Evolutionary conservation across 1,284 basidiomycete species (phyloP).

Genomic region (Pterula multifida): DNA sequence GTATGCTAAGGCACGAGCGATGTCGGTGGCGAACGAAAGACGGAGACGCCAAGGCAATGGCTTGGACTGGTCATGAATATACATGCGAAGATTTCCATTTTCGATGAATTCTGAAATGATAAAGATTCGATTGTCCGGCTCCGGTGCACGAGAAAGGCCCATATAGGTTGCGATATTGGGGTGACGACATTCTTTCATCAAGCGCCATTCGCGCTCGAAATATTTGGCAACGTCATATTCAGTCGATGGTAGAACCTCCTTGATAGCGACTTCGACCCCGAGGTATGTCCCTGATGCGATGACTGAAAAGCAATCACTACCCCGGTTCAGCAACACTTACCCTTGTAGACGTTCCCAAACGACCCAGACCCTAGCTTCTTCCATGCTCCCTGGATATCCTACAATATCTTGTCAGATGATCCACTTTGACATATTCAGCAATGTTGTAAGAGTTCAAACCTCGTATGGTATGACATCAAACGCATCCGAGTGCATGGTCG

Average conservation of each 20-base stretch:
- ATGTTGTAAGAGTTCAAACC: constrained; percentile 14
- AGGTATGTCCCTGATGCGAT: constrained; percentile 64
- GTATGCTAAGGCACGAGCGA: constrained; percentile 90
- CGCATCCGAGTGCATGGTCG: constrained; percentile 37
- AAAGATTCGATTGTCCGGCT: constrained; percentile 74
- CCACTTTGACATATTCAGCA: constrained; percentile 2
- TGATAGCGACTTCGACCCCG: constrained; percentile 92
- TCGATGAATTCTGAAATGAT: constrained; percentile 87
- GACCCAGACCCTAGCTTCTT: constrained; percentile 82
- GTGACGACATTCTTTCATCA: constrained; percentile 89
- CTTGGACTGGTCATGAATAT: constrained; percentile 70
- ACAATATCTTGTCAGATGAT: constrained; percentile 5
- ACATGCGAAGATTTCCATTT: constrained; percentile 77
- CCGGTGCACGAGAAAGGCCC: constrained; percentile 81
- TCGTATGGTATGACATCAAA: constrained; percentile 75
- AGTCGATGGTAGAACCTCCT: constrained; percentile 83
- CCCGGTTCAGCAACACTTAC: constrained; percentile 23
- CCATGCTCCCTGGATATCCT: constrained; percentile 87
- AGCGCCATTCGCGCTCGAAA: constrained; percentile 93
- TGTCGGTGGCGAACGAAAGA: constrained; percentile 89
- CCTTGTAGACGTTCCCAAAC: constrained; percentile 89
- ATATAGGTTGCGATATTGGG: constrained; percentile 93
- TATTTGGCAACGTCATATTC: constrained; percentile 95
- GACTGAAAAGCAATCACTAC: too few relatives aligned
- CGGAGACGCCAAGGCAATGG: constrained; percentile 86